Evolutionary conservation across 2,329 filamentous ascomycete species (phyloP), one percentile per base, ranked within the genome.

Genomic region (Colletotrichum spaethianum): DNA sequence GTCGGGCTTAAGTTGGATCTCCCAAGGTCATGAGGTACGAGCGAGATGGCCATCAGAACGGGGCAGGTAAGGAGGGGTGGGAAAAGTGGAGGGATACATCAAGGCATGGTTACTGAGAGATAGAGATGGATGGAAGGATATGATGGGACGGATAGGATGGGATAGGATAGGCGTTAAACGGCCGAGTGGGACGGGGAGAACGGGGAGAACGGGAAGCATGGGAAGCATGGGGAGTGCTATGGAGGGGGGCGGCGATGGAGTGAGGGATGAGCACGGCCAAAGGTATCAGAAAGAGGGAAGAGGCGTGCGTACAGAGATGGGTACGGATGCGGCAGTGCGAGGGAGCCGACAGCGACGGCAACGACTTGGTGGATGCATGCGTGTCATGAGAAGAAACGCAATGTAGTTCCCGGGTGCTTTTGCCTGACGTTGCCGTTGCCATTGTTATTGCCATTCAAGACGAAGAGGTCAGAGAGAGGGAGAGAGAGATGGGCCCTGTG

Each of bases 221-320:
- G 33, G 31, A 20, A 56, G 12, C 0, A 33, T 18, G 28, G 18
- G 9, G 31, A n/a, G 31, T 9, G 14, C 6, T 14, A 46, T 36
- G 26, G 33, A 36, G 31, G 42, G 46, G 31, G 31, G 57, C 28
- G 57, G 78, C 20, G 28, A 61, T 48, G 42, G 9, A 33, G 28
- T 23, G 57, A 28, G 18, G 23, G 59, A 61, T 33, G 42, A 33
- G 42, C 42, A 61, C 59, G 28, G 28, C 59, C 59, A 36, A 4
- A 61, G 59, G 59, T 46, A 61, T 46, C 26, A 48, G 28, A 20
- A 48, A 48, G 28, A 61, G 28, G 23, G 36, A 36, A 48, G 59
- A 61, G 44, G 40, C 57, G 42, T 48, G 57, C 20, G 26, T 44
- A 8, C 20, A 18, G 28, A 53, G 52, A 55, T 31, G 52, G 31